These are phyloP conservation scores for Phytophthora fragariaefolia DNA, from an alignment of 352 stramenopile genomes.

Conservation along the genomic window DNA sequence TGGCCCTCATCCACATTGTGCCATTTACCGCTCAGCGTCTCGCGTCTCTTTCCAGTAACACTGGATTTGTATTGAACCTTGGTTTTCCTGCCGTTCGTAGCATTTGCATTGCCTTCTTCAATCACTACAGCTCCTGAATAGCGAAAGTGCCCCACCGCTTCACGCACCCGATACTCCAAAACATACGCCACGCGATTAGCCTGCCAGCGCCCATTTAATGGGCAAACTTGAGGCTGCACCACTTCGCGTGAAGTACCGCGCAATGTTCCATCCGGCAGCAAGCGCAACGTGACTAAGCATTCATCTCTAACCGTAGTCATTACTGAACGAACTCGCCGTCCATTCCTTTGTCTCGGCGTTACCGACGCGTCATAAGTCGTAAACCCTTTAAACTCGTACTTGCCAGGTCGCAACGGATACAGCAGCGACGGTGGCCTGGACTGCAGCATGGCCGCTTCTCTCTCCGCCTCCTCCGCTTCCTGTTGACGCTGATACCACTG, in stretches of 20 bases:
- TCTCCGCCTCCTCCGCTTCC: constrained; percentile 21
- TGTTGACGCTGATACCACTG: constrained; percentile 33
- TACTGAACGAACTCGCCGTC: constrained; percentile 11
- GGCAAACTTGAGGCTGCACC: constrained; percentile 64
- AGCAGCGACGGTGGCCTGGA: constrained; percentile 37
- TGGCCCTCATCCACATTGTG: constrained; percentile 66
- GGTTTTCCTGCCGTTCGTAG: constrained; percentile 5
- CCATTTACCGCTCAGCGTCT: constrained; percentile 60
- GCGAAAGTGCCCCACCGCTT: constrained; percentile 64
- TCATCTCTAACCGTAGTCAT: constrained; percentile 48
- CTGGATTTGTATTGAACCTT: constrained; percentile 15
- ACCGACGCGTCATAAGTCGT: constrained; percentile 45
- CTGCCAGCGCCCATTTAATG: constrained; percentile 59
- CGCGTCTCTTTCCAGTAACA: constrained; percentile 22
- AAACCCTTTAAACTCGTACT: constrained; percentile 73
- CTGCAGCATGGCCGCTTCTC: constrained; percentile 19
- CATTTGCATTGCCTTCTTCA: constrained; percentile 12
- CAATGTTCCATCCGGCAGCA: constrained; percentile 59
- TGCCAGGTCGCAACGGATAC: constrained; percentile 60
- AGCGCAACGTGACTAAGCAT: constrained; percentile 70
- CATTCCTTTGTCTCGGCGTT: constrained; percentile 23
- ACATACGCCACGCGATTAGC: constrained; percentile 61
- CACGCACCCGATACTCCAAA: constrained; percentile 69
- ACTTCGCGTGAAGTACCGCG: constrained; percentile 65
- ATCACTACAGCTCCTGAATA: constrained; percentile 62